Evolutionary conservation across 257 asterid genomes (phyloP), one percentile per base, ranked within the genome.

Genomic region (Coffea canephora): DNA sequence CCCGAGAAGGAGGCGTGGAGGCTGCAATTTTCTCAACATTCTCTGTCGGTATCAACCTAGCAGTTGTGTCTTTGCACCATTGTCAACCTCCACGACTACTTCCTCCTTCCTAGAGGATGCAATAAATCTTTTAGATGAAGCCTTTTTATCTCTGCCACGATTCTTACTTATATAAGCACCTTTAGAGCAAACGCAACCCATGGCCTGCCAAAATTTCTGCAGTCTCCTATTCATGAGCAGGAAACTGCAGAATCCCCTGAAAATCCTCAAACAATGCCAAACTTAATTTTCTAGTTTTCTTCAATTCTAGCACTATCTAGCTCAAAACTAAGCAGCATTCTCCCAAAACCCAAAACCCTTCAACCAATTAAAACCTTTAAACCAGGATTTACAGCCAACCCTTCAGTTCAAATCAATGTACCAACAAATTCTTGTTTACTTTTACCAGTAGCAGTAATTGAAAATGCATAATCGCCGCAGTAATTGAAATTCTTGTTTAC

Each of bases 141-240:
- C 79, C 83, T 85, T 90, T 82, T 81, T 90, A 86, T 87, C 88
- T 85, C 87, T 89, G 13, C 76, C 74, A 73, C 77, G 83, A 82
- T 73, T 77, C 78, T 78, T 84, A 80, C 18, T 71, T 25, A 50
- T 49, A 59, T 83, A 61, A 75, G 80, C 86, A 69, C 93, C 95
- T 87, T 94, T 94, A 43, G 97, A 89, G 87, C 92, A 94, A 86
- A 90, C 82, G 82, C 98, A 94, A 52, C 98, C 98, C 97, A 94
- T 92, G 43, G 80, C 83, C 71, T 78, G 31, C 46, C 80, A 79
- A 66, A 82, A 71, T 67, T 83, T 54, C 15, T 59, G 87, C 82
- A 87, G 86, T 65, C 90, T 83, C 90, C 86, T 85, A 83, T 77
- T 83, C 43, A 82, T 85, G 71, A 75, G 86, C 87, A 88, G 89